Conservation (phyloP, 2,329 filamentous ascomycete genomes). For the Curvularia verruculosa region DNA sequence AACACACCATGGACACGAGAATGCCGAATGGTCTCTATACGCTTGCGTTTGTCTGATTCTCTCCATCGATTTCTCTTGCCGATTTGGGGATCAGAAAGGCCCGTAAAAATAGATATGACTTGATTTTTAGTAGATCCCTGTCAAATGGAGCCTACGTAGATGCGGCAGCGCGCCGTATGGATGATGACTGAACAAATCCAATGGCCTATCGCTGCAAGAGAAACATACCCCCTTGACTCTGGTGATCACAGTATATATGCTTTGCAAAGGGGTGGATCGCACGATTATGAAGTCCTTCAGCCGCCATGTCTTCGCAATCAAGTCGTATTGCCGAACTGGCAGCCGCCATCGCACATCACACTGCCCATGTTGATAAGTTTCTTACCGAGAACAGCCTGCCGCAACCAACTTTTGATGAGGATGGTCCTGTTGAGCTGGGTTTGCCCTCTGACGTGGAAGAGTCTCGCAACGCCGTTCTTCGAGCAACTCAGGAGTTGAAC, state of each 20-base stretch:
- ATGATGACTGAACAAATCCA: neutral
- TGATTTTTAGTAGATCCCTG: neutral
- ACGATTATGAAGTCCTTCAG: neutral
- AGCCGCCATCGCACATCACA: conserved; percentile 8
- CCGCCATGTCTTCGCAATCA: neutral
- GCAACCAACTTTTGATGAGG: conserved; percentile 13
- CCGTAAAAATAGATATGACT: neutral
- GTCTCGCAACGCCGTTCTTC: conserved; percentile 10
- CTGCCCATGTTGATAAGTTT: conserved; percentile 8
- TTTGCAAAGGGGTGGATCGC: neutral
- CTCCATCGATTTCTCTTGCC: neutral
- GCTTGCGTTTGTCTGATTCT: neutral
- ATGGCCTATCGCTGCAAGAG: neutral
- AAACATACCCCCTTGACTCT: neutral
- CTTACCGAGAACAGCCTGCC: conserved; percentile 11
- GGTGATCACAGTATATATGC: neutral
- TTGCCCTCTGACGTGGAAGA: conserved; percentile 12
- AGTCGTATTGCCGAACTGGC: conserved; percentile 16
- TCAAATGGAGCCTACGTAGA: neutral
- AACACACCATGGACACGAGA: neutral
- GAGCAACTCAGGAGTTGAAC: conserved; percentile 18
- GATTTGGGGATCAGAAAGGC: neutral
- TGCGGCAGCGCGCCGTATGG: neutral
- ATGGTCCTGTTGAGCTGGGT: conserved; percentile 4
- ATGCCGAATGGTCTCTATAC: neutral